phyloP scores from a whole-genome alignment of 108 stramenopile species.

The Nitzschia sp. region DNA sequence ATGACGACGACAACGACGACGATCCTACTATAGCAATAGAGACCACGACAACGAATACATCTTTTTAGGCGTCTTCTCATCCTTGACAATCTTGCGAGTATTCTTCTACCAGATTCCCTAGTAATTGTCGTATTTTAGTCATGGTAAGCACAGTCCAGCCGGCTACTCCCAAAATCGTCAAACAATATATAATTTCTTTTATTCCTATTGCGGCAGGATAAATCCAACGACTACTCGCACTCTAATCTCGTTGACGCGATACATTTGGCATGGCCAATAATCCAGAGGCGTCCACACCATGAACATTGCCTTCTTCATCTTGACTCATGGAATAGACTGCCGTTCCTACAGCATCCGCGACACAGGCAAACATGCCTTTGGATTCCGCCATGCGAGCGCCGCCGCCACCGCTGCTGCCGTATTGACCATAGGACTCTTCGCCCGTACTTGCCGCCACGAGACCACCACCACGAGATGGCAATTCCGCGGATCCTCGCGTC shows the following conservation, averaged over 20 bases:
- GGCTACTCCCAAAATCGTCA: too few species aligned
- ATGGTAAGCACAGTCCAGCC: too few species aligned
- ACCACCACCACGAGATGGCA: constrained; percentile 48
- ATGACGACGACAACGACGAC: too few species aligned
- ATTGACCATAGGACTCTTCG: constrained; percentile 11
- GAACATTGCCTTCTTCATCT: constrained; percentile 72
- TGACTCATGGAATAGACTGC: constrained; percentile 41
- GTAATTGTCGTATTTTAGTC: too few species aligned
- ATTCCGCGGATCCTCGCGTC: constrained; percentile 5
- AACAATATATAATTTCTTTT: too few species aligned
- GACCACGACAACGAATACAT: too few species aligned
- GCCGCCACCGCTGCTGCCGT: constrained; percentile 40
- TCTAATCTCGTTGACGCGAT: constrained; percentile 27
- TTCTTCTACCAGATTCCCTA: too few species aligned
- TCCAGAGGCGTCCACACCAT: constrained; percentile 74
- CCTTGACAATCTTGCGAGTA: too few species aligned
- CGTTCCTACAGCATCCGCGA: constrained; percentile 66
- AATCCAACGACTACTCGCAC: not conserved
- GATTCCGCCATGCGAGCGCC: constrained; percentile 68
- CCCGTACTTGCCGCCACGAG: constrained; percentile 11
- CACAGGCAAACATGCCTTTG: constrained; percentile 75
- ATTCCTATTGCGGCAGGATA: not conserved
- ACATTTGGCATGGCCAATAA: constrained; percentile 70
- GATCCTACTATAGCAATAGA: too few species aligned
- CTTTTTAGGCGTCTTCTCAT: too few species aligned